These are phyloP conservation scores for Blastobotrys aristatus DNA, from an alignment of 1,139 yeast genomes.

Conservation along the genomic window DNA sequence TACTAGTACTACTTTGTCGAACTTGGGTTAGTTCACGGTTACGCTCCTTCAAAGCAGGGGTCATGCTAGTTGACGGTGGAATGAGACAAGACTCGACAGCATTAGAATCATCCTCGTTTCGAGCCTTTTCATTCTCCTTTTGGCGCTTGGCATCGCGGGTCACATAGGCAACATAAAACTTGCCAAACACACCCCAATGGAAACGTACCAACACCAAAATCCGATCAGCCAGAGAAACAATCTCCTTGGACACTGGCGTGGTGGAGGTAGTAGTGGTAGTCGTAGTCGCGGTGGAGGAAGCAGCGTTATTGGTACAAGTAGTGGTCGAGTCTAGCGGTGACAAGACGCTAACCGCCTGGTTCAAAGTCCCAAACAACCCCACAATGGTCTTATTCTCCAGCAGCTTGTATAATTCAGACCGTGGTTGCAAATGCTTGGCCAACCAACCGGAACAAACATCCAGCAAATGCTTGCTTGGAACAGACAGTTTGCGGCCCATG, in stretches of 20 bases:
- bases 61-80: neutral
- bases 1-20: conserved; percentile 8
- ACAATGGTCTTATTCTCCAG: conserved; percentile 49
- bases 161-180: conserved; percentile 27
- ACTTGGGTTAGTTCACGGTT: conserved; percentile 9
- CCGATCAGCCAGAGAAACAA: conserved; percentile 47
- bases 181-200: conserved; percentile 71
- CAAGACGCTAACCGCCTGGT: conserved; percentile 19
- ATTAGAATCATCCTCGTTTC: neutral
- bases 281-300: neutral
- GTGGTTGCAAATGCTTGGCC: conserved; percentile 78
- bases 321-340: conserved; percentile 23
- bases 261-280: neutral
- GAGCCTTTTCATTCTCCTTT: conserved; percentile 2
- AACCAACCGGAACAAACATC: conserved; percentile 78
- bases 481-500: conserved; percentile 34
- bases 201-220: conserved; percentile 57
- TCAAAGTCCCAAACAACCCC: conserved; percentile 22
- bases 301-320: conserved; percentile 20
- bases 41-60: conserved; percentile 1
- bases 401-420: conserved; percentile 70
- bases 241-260: conserved; percentile 37
- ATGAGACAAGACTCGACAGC: too few species aligned
- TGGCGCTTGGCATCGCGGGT: neutral
- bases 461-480: conserved; percentile 34